Evolutionary conservation across 768 basidiomycete genomes (phyloP), one percentile per base, ranked within the genome.

Genomic region (Podaxis sp.): DNA sequence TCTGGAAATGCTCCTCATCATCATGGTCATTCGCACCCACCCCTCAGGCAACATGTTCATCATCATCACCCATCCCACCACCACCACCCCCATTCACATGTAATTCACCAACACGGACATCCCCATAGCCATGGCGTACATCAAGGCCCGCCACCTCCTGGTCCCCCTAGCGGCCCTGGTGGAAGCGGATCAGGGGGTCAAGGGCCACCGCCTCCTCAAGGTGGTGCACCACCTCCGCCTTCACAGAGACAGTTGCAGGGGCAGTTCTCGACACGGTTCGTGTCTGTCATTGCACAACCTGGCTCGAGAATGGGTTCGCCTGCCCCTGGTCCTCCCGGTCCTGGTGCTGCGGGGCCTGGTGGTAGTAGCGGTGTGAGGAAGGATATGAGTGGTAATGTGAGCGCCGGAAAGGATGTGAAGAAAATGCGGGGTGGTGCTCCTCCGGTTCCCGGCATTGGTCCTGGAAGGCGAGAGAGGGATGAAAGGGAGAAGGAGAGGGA

Each of bases 401-500:
- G 19, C n/a, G 53, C 19, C 22, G 60, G 60, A n/a, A 61, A 61
- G 43, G 60, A 61, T 47, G 27, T 17, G 43, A 61, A 61, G 33
- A 61, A 61, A 29, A 55, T 49, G 33, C 53, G 60, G n/a, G 33
- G 53, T 36, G 60, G 40, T 46, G 52, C 27, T n/a, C 60, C 52
- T 36, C 43, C 60, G 27, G 24, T 33, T 8, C 51, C 51, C 33
- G 59, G 37, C 41, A 9, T 25, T 19, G 60, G 52, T 12, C 29
- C 60, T 29, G 59, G 60, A 37, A 61, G 60, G 36, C 60, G 60
- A 4, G 60, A 55, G 11, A 55, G 60, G 15, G 60, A 61, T 55
- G 60, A 61, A 27, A 62, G 66, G 27, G 66, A 67, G 52, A 54
- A 38, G 22, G 58, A 64, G 51, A 57, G 60, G 13, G 56, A 61